A percentile compares a stretch with the other conserved stretches of the same genome.
Conservation (phyloP, 2,329 filamentous ascomycete genomes). For the Apiospora phragmitis region DNA sequence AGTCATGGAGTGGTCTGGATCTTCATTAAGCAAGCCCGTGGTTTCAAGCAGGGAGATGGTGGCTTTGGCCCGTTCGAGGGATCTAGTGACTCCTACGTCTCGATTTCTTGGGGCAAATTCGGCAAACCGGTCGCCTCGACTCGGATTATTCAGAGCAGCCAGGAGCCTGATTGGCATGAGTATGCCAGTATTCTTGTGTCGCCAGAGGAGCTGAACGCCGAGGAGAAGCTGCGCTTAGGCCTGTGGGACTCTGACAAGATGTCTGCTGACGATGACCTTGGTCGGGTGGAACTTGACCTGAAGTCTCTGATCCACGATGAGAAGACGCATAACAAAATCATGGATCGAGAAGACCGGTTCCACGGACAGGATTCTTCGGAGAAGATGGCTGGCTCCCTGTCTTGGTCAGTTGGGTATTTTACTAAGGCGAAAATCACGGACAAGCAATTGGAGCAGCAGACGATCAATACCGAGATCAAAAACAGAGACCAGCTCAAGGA, state of each 20-base stretch:
- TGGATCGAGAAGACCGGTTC: conserved; percentile 65
- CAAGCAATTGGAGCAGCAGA: conserved; percentile 62
- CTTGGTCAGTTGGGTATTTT: conserved; percentile 73
- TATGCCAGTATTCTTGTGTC: conserved; percentile 69
- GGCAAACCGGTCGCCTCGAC: conserved; percentile 69
- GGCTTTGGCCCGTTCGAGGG: conserved; percentile 62
- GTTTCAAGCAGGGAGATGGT: conserved; percentile 71
- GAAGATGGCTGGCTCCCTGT: conserved; percentile 66
- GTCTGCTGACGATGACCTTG: conserved; percentile 73
- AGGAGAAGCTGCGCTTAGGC: conserved; percentile 68
- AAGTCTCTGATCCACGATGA: conserved; percentile 62
- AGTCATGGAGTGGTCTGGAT: conserved; percentile 66
- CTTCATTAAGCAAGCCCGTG: conserved; percentile 65
- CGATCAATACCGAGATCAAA: conserved; percentile 56
- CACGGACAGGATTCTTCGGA: conserved; percentile 64
- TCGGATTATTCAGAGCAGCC: conserved; percentile 63
- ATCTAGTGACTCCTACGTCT: conserved; percentile 70
- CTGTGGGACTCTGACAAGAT: conserved; percentile 72
- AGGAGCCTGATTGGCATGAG: conserved; percentile 72
- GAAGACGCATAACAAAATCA: conserved; percentile 62
- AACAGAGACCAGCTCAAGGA: conserved; percentile 59
- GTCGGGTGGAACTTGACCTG: conserved; percentile 69
- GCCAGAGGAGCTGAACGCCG: conserved; percentile 69
- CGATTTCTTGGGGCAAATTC: conserved; percentile 76
- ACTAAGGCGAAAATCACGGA: conserved; percentile 64